Evolutionary conservation across 2,329 filamentous ascomycete genomes (phyloP).

Genomic region (Pestalotiopsis sp.): DNA sequence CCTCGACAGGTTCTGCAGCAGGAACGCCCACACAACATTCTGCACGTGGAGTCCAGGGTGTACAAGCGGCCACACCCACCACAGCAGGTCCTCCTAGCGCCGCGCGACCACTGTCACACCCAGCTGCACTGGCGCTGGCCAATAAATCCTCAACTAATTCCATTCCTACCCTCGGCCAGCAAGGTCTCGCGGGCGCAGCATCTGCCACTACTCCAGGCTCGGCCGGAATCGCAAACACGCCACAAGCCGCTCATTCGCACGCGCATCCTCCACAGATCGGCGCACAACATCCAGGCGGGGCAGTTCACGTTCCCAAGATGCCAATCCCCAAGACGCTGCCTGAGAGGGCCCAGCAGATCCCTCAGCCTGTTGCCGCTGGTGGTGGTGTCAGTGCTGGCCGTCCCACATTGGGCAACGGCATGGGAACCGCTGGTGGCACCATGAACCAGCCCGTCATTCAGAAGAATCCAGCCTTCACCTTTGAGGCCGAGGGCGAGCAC

Average conservation of each 20-base stretch:
- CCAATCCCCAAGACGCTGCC: slow-evolving; percentile 80
- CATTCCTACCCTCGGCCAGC: slow-evolving; percentile 20
- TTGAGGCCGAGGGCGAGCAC: slow-evolving; percentile 89
- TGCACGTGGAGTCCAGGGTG: slow-evolving; percentile 48
- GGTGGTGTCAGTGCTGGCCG: slow-evolving; percentile 66
- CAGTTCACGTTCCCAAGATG: slow-evolving; percentile 63
- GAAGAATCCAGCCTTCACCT: slow-evolving; percentile 80
- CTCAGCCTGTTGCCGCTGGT: slow-evolving; percentile 72
- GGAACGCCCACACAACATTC: slow-evolving; percentile 53
- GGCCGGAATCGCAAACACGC: slow-evolving; percentile 23
- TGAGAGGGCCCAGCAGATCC: slow-evolving; percentile 67
- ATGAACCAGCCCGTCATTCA: slow-evolving; percentile 85
- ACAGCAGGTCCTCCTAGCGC: slow-evolving; percentile 15
- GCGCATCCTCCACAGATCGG: slow-evolving; percentile 44
- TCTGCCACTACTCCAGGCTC: slow-evolving; percentile 26
- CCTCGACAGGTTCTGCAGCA: slow-evolving; percentile 40
- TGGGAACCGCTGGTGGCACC: slow-evolving; percentile 75
- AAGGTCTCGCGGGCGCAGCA: slow-evolving; percentile 28
- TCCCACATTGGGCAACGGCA: slow-evolving; percentile 83
- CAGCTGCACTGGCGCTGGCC: slow-evolving; percentile 32
- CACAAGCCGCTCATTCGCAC: slow-evolving; percentile 45
- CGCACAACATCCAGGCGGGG: slow-evolving; percentile 31
- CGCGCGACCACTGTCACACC: slow-evolving; percentile 28
- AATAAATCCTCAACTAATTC: slow-evolving; percentile 21
- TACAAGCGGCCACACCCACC: slow-evolving; percentile 37